Evolutionary conservation across 2,329 filamentous ascomycete genomes (phyloP), one percentile per base, ranked within the genome.

Genomic region (Aspergillus fischeri): DNA sequence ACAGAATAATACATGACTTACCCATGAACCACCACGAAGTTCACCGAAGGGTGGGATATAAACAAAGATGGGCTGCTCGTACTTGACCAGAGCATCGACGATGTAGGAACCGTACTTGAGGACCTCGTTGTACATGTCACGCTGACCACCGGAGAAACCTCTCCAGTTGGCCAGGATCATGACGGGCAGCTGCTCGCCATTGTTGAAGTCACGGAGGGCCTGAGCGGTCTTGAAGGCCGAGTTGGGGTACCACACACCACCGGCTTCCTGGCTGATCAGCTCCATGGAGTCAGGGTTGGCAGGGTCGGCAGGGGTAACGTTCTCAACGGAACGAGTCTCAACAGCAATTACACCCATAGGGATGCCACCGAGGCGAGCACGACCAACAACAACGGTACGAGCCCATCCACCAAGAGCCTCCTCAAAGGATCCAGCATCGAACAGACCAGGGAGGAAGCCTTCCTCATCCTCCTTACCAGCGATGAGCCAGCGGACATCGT

Each of bases 141-240:
- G 91, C 80, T 99, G 94, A 64, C 94, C 94, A 81, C 94, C 94
- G 66, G 94, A 99, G 91, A 99, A 99, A 82, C 94, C 94, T 86
- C 94, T 89, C 94, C 94, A 99, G 84, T 99, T 99, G 78, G 94
- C 94, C 63, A 99, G 86, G 73, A 99, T 99, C 92, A 99, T 97
- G 65, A 99, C 81, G 56, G 94, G 94, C 71, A 99, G 83, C 81
- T 99, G 94, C 80, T 99, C 94, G 74, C 94, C 94, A 65, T 96
- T 86, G 86, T 99, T 99, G 86, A 99, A 99, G 81, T 99, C 94
- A 70, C 89, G 92, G 80, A 99, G 96, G 56, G 94, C 94, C 78
- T 99, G 94, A 3, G 94, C 94, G 61, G 94, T 99, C 89, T 99
- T 99, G 87, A 93, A 99, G 25, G 94, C 94, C 10, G 93, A 97